phyloP scores from a whole-genome alignment of 2,329 filamentous ascomycete species.

The Claviceps digitariae region DNA sequence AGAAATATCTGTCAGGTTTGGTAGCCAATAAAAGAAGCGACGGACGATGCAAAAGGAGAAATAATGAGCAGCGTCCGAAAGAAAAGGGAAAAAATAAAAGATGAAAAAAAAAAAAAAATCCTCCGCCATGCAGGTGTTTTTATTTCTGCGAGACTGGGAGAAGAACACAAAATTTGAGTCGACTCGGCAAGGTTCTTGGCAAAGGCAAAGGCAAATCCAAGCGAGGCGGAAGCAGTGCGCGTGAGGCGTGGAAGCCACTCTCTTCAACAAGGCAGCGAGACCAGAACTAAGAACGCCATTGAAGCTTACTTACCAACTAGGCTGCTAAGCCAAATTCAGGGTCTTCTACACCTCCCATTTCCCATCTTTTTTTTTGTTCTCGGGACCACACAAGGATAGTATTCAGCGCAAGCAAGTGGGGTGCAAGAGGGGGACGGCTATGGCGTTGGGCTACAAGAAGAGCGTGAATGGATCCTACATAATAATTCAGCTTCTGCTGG shows the following conservation, averaged over 20 bases:
- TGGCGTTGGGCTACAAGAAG: neutral
- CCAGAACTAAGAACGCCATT: slow-evolving; percentile 2
- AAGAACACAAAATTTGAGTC: slow-evolving; percentile 1
- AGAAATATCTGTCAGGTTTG: neutral
- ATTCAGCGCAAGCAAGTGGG: slow-evolving; percentile 1
- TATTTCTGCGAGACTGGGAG: neutral
- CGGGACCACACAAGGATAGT: neutral
- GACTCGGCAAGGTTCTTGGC: neutral
- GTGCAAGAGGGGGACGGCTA: neutral
- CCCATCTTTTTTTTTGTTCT: neutral
- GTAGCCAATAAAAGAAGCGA: neutral
- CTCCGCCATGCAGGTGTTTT: neutral
- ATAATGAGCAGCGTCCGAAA: no score
- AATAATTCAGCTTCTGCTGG: neutral
- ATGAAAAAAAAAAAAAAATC: neutral
- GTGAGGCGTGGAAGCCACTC: slow-evolving; percentile 1
- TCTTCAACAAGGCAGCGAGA: neutral
- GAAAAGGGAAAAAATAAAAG: neutral
- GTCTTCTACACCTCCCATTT: slow-evolving; percentile 1
- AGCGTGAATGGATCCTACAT: slow-evolving; percentile 1
- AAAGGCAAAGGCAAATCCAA: neutral
- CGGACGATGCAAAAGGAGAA: neutral
- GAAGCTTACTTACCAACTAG: neutral
- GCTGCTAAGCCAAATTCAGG: neutral
- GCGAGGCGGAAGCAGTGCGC: slow-evolving; percentile 1